Base-by-base conservation (phyloP, 768 basidiomycete genomes). In the Russula abietina region DNA sequence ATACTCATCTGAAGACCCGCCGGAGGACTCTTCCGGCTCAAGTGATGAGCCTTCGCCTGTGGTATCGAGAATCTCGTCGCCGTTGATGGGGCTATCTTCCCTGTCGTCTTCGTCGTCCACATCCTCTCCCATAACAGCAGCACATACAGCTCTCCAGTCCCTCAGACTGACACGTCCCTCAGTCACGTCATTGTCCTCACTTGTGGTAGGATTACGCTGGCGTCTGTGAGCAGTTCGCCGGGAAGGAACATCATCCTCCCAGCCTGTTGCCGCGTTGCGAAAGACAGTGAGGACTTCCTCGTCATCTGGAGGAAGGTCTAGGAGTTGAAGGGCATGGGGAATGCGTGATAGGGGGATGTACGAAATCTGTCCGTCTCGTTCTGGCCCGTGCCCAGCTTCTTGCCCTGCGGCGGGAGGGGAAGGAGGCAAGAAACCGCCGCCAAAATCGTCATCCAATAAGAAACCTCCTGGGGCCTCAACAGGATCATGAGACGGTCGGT, bases 81-180 rank as follows among this genome's bases (percentile, higher is more conserved):
- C 60, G 32, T 73, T 71, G 16, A 64, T 72, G 11, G 65, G 65
- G 49, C 62, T 65, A 26, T 68, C 69, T 55, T 69, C 73, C 50
- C 72, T 71, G n/a, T 70, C 72, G 14, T 61, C 61, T 5, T 58
- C 67, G 24, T 73, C 74, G 4, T 65, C 69, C 1, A 65, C 67
- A 4, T 56, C 70, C 14, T 51, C 70, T 8, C 72, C 74, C 11
- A 93, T 76, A 14, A 93, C 75, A 4, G 87, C 87, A 11, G 86
- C 84, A 70, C 91, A 93, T 4, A 93, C 87, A 14, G 88, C 80
- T 41, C 88, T 81, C 88, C 88, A 93, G 70, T 92, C 91, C 32
- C 84, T 83, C 54, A 79, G 75, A 66, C 79, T 82, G 28, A 93
- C 81, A 49, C 74, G 71, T 32, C 72, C 72, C 16, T 71, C 75